A percentile compares a stretch with the other conserved stretches of the same genome.
These are phyloP conservation scores for Neocucurbitaria cava DNA, from an alignment of 2,329 filamentous ascomycete species.

Conservation along the genomic window DNA sequence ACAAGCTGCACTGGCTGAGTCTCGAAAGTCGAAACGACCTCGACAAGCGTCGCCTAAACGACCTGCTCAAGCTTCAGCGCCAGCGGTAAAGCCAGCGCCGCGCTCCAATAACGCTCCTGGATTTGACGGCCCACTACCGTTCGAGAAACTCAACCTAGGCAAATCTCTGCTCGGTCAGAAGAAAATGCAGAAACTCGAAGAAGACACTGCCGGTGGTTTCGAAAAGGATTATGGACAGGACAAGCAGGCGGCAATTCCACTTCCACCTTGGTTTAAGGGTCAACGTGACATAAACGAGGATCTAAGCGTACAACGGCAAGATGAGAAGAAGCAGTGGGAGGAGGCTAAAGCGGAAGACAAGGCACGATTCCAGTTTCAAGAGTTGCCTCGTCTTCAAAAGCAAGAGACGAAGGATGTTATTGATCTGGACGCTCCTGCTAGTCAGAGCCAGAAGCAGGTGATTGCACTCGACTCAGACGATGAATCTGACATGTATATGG, in stretches of 20 bases:
- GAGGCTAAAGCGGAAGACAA: constrained; percentile 62
- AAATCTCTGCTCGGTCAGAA: constrained; percentile 63
- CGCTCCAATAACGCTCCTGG: constrained; percentile 62
- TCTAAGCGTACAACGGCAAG: constrained; percentile 58
- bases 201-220: constrained; percentile 70
- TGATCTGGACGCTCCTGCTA: constrained; percentile 53
- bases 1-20: constrained; percentile 75
- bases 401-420: constrained; percentile 60
- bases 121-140: constrained; percentile 84
- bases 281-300: constrained; percentile 60
- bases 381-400: constrained; percentile 64
- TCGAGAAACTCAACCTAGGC: constrained; percentile 79
- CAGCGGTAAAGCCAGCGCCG: constrained; percentile 38
- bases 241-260: constrained; percentile 59
- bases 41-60: constrained; percentile 43
- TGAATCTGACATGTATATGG: constrained; percentile 51
- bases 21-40: constrained; percentile 61
- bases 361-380: constrained; percentile 69
- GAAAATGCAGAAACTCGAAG: constrained; percentile 60
- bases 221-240: constrained; percentile 56
- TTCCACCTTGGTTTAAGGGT: constrained; percentile 78
- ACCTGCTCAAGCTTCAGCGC: constrained; percentile 12
- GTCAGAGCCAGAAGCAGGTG: constrained; percentile 57
- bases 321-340: constrained; percentile 59
- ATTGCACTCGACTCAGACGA: constrained; percentile 71